A percentile compares a stretch with the other conserved stretches of the same genome.
Conservation (phyloP, 2,329 filamentous ascomycete genomes). For the Fusarium concolor region DNA sequence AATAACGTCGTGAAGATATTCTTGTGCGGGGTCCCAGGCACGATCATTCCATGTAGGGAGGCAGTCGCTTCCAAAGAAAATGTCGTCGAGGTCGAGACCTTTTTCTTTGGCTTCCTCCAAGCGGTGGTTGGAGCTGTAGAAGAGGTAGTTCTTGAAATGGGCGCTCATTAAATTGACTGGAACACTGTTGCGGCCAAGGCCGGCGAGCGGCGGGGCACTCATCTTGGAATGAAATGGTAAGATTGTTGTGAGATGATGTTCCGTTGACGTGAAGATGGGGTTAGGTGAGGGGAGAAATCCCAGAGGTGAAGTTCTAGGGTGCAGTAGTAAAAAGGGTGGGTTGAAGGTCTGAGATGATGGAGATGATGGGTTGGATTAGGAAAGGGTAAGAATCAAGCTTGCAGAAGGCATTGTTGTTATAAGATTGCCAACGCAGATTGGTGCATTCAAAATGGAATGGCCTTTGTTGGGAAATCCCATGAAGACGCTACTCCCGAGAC, state of each 20-base stretch:
- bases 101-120: constrained; percentile 38
- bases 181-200: constrained; percentile 29
- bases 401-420: too few species aligned
- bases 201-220: not conserved
- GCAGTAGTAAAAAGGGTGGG: too few species aligned
- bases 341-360: not conserved
- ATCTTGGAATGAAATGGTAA: not conserved
- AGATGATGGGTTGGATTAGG: not conserved
- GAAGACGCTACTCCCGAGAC: too few species aligned
- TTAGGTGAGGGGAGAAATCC: not conserved
- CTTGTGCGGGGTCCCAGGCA: constrained; percentile 42
- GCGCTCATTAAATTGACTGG: constrained; percentile 40
- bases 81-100: constrained; percentile 24
- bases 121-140: constrained; percentile 38
- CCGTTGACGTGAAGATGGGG: not conserved
- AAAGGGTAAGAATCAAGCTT: constrained; percentile 2
- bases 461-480: too few species aligned
- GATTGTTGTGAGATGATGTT: not conserved
- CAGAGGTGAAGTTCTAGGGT: too few species aligned
- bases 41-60: constrained; percentile 46
- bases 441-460: not conserved
- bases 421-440: too few species aligned
- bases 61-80: constrained; percentile 48
- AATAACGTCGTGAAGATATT: constrained; percentile 43
- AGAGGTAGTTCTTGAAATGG: constrained; percentile 38